Base-by-base conservation (phyloP, 805 yeast species). In the Yamadazyma takamatsuzukensis region DNA sequence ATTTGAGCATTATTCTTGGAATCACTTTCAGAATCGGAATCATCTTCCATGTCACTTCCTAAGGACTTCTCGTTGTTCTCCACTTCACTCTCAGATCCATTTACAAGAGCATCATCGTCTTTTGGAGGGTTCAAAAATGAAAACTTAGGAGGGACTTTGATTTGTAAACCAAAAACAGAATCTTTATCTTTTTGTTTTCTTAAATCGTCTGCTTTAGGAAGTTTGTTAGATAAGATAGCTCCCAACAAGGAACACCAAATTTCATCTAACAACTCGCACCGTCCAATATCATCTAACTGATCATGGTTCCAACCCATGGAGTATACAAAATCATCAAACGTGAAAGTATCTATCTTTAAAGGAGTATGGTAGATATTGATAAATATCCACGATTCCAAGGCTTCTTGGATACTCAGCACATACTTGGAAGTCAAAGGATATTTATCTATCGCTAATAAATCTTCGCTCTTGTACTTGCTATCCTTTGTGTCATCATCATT, bases 321-420 rank as follows among this genome's bases (percentile, higher is more conserved):
- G 34, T 75, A 74, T 6, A 81, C 51, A 47, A 75, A 83, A 44
- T 82, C 94, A 57, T 86, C 96, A 59, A 83, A 84, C 0, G 90
- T 80, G 46, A 84, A 80, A 0, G 82, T 72, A 47, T 81, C 87
- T n/a, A 87, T 57, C 4, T 70, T 51, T 19, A 86, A 59, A 1
- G 86, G 76, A 21, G 70, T 69, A 44, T 78, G 75, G 53, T 79
- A 86, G 31, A 83, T 70, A 51, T 84, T 84, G 18, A 85, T 54
- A 47, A 86, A 87, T 2, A 75, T 64, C 95, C 95, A 87, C 3
- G 72, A 54, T 46, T 84, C 89, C 15, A 87, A 51, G 1, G 81
- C 70, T 30, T 72, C 74, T 30, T 59, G 67, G 3, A 61, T 41
- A 5, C 49, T 21, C 4, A 28, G 22, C 2, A 59, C 29, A 10